phyloP scores from a whole-genome alignment of 441 rosid species.

The Corymbia citriodora region DNA sequence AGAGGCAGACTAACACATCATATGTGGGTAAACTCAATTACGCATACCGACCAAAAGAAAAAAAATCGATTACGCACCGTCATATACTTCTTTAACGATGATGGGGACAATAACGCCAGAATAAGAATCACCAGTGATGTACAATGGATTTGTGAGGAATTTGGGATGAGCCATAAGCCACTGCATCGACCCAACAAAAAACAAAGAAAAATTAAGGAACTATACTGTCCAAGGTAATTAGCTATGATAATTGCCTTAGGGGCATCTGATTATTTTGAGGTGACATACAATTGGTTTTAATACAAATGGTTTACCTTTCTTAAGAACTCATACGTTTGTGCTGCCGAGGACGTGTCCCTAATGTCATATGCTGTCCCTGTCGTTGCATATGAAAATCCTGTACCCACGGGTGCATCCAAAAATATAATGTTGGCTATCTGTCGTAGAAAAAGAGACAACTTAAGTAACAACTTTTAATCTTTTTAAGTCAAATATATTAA shows the following conservation, averaged over 20 bases:
- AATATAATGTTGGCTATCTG: neutral
- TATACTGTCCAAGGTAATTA: neutral
- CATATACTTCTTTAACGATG: slow-evolving; percentile 1
- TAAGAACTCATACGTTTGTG: neutral
- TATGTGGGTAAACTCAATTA: neutral
- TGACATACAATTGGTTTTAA: too few species aligned
- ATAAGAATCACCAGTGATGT: slow-evolving; percentile 26
- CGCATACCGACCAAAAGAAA: too few species aligned
- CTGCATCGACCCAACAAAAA: neutral
- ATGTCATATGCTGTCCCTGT: neutral
- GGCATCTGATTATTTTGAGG: neutral
- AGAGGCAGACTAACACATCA: neutral
- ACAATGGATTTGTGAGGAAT: slow-evolving; percentile 9
- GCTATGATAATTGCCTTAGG: neutral
- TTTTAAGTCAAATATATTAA: neutral
- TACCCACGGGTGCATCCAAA: slow-evolving; percentile 8
- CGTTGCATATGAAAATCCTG: slow-evolving; percentile 7
- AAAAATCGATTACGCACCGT: neutral
- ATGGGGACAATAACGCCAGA: slow-evolving; percentile 20
- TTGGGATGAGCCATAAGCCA: slow-evolving; percentile 4
- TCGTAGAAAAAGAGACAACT: neutral
- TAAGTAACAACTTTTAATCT: neutral
- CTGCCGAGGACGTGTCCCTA: neutral
- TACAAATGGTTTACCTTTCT: neutral
- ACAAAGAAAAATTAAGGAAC: too few species aligned